Percentiles rank a stretch among this genome's conserved stretches.
Evolutionary conservation across 2,329 filamentous ascomycete genomes (phyloP).

Genomic region (Periconia macrospinosa): DNA sequence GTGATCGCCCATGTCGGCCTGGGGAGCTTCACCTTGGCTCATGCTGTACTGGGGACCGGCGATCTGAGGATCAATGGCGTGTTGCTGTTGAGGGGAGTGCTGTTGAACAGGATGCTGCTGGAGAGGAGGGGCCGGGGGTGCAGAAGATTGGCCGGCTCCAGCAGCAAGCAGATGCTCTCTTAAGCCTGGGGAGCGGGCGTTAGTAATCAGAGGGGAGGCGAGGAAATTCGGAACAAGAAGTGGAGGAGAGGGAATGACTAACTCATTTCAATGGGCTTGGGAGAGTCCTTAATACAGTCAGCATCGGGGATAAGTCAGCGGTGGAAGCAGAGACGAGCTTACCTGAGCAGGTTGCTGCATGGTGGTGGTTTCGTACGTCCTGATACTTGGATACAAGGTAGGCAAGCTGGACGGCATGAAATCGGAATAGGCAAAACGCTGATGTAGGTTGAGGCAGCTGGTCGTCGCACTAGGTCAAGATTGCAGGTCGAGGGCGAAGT

Average conservation of each 20-base stretch:
- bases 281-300: constrained; percentile 33
- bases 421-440: neutral
- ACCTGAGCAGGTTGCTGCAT: constrained; percentile 54
- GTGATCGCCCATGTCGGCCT: constrained; percentile 50
- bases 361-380: constrained; percentile 24
- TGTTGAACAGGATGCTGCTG: constrained; percentile 38
- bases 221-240: constrained; percentile 8
- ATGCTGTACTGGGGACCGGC: constrained; percentile 54
- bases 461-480: neutral
- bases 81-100: constrained; percentile 47
- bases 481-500: neutral
- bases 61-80: constrained; percentile 63
- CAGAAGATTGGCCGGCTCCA: constrained; percentile 46
- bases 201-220: constrained; percentile 30
- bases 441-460: neutral
- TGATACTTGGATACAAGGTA: constrained; percentile 37
- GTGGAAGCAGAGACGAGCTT: constrained; percentile 44
- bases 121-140: constrained; percentile 30
- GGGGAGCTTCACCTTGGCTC: constrained; percentile 50
- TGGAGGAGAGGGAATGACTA: constrained; percentile 26
- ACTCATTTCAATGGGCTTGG: constrained; percentile 47
- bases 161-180: constrained; percentile 65
- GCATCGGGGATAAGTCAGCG: constrained; percentile 17
- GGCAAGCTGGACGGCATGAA: constrained; percentile 30
- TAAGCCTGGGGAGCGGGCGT: constrained; percentile 53